Conservation (phyloP, 1,284 basidiomycete genomes). For the Trichosporon ovoides region DNA sequence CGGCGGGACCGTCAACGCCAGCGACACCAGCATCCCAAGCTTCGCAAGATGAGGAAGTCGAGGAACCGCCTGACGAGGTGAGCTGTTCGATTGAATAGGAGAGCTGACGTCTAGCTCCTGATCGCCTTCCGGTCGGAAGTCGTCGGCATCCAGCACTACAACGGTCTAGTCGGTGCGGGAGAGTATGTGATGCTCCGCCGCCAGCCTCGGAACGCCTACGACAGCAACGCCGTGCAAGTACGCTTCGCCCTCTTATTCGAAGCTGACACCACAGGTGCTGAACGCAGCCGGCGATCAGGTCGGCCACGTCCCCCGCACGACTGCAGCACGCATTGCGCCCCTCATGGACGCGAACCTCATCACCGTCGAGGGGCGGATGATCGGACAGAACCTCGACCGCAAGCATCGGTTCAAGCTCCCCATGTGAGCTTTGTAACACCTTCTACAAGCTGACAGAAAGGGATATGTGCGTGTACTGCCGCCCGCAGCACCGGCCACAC, state of each 20-base stretch:
- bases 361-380: conserved; percentile 61
- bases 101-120: conserved; percentile 57
- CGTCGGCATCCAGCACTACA: conserved; percentile 78
- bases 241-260: not conserved
- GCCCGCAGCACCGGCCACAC: conserved; percentile 52
- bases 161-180: conserved; percentile 67
- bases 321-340: conserved; percentile 61
- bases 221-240: conserved; percentile 53
- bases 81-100: not conserved
- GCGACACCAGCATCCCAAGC: not conserved
- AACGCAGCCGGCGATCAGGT: conserved; percentile 70
- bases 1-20: not conserved
- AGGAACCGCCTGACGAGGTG: conserved; percentile 29
- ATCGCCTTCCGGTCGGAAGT: conserved; percentile 59
- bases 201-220: conserved; percentile 64
- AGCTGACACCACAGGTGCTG: conserved; percentile 61
- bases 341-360: conserved; percentile 62
- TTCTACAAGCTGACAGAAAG: conserved; percentile 51
- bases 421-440: conserved; percentile 51
- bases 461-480: conserved; percentile 63
- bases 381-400: conserved; percentile 50
- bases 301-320: conserved; percentile 64
- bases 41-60: conserved; percentile 15
- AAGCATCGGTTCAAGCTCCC: conserved; percentile 55
- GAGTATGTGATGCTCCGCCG: conserved; percentile 70